Evolutionary conservation across 305 asterid genomes (phyloP).

Genomic region (Fraxinus platypoda): DNA sequence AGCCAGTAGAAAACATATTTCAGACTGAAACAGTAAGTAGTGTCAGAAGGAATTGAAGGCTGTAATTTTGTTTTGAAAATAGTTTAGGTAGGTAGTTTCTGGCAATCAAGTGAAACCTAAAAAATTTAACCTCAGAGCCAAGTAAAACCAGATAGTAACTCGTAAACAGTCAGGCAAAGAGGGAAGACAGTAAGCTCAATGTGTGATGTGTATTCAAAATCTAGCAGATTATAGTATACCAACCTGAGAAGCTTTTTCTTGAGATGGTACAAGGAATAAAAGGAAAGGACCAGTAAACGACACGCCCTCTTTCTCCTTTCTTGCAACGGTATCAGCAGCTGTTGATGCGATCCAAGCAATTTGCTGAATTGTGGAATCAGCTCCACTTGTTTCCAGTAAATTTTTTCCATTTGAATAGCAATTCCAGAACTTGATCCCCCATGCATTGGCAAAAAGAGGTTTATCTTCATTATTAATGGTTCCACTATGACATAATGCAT

Average conservation of each 20-base stretch:
- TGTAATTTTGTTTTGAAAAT: background rate
- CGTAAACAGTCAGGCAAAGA: background rate
- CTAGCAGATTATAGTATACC: constrained; percentile 14
- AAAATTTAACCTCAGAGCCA: background rate
- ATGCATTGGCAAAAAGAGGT: constrained; percentile 54
- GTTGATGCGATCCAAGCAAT: constrained; percentile 89
- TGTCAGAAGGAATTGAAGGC: background rate
- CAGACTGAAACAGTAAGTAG: background rate
- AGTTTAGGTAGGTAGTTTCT: background rate
- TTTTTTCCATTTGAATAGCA: constrained; percentile 58
- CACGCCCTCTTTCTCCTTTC: constrained; percentile 70
- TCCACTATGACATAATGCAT: constrained; percentile 37
- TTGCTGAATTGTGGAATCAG: constrained; percentile 52
- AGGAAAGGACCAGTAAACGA: constrained; percentile 67
- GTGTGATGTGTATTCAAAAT: background rate
- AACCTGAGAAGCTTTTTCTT: constrained; percentile 76
- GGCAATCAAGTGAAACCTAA: background rate
- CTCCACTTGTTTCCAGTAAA: constrained; percentile 56
- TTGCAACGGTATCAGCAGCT: constrained; percentile 69
- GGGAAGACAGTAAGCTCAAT: background rate
- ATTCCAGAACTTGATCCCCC: constrained; percentile 91
- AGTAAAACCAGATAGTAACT: background rate
- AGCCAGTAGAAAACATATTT: background rate
- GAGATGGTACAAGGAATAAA: constrained; percentile 75
- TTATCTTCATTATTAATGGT: constrained; percentile 35